Conservation (phyloP, 495 filamentous ascomycete genomes). For the Amniculicola lignicola region DNA sequence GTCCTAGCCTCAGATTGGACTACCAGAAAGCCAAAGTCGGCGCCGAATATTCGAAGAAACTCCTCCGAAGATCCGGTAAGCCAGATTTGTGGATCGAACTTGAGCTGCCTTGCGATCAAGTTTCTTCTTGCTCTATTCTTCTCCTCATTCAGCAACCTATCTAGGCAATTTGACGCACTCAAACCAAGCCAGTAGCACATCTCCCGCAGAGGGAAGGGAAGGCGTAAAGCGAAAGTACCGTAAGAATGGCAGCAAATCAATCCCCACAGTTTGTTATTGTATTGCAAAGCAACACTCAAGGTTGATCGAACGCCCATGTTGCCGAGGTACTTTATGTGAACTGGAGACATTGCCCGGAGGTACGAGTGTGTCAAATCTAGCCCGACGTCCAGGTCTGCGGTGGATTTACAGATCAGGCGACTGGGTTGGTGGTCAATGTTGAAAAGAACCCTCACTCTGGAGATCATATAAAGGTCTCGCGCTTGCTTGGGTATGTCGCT, state of each 20-base stretch:
- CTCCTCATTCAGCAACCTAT: constrained; percentile 12
- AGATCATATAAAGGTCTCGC: constrained; percentile 18
- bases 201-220: constrained; percentile 18
- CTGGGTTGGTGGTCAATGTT: constrained; percentile 4
- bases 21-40: constrained; percentile 24
- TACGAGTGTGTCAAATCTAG: constrained; percentile 20
- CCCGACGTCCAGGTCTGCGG: constrained; percentile 3
- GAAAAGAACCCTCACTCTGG: constrained; percentile 19
- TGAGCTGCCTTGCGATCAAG: neutral
- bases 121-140: neutral
- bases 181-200: constrained; percentile 15
- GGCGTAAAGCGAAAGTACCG: neutral
- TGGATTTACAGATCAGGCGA: constrained; percentile 6
- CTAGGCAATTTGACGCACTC: constrained; percentile 19
- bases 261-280: constrained; percentile 15
- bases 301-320: constrained; percentile 21
- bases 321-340: constrained; percentile 14
- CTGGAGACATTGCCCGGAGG: constrained; percentile 22
- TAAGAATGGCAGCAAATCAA: constrained; percentile 23
- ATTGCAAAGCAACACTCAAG: constrained; percentile 18
- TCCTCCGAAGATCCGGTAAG: constrained; percentile 19
- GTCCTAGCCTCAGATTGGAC: constrained; percentile 19
- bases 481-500: constrained; percentile 25
- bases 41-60: constrained; percentile 2
- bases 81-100: neutral